Conservation (phyloP, 2,329 filamentous ascomycete genomes). For the Trematosphaeria pertusa region DNA sequence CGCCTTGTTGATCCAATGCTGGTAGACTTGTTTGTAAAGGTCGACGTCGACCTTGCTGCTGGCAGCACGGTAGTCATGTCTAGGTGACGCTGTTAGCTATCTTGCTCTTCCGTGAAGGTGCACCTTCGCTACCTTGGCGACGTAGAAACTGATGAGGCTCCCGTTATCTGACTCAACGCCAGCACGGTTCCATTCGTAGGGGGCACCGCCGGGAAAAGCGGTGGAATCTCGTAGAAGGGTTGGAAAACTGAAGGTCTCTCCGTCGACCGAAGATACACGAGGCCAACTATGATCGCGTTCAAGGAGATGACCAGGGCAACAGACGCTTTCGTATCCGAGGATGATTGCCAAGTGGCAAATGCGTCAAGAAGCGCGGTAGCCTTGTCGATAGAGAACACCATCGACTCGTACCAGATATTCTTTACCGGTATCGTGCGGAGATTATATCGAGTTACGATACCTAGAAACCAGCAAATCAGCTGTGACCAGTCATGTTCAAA, state of each 20-base stretch:
- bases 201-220: slow-evolving; percentile 1
- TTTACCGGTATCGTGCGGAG: slow-evolving; percentile 34
- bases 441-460: slow-evolving; percentile 29
- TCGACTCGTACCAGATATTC: slow-evolving; percentile 30
- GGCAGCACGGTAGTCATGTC: slow-evolving; percentile 30
- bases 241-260: slow-evolving; percentile 24
- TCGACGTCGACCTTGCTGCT: slow-evolving; percentile 23
- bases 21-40: slow-evolving; percentile 35
- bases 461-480: slow-evolving; percentile 2
- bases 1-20: slow-evolving; percentile 2
- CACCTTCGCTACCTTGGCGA: neutral
- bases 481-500: neutral
- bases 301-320: slow-evolving; percentile 22
- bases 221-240: slow-evolving; percentile 23
- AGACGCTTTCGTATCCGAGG: slow-evolving; percentile 22
- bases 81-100: neutral
- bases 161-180: neutral
- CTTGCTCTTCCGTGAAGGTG: neutral
- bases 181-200: slow-evolving; percentile 3
- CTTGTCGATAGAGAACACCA: slow-evolving; percentile 22
- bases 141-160: neutral
- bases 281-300: slow-evolving; percentile 16
- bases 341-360: slow-evolving; percentile 34
- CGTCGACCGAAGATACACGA: slow-evolving; percentile 29
- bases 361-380: slow-evolving; percentile 29